A percentile compares a stretch with the other conserved stretches of the same genome.
Conservation (phyloP, 257 asterid genomes). For the Vinca minor region DNA sequence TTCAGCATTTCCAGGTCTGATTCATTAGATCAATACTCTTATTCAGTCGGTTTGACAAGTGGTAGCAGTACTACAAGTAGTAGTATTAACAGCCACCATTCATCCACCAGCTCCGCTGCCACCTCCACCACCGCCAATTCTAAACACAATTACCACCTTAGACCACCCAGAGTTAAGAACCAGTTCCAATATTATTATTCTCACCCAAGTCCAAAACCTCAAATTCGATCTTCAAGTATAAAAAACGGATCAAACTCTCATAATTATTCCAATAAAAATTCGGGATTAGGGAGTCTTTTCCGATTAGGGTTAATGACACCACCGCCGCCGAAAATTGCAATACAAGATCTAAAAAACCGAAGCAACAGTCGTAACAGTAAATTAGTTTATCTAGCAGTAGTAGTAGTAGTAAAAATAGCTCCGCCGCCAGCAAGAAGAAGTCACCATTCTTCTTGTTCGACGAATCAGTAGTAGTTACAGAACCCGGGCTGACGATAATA, state of each 20-base stretch:
- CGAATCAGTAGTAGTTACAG: too few relatives aligned
- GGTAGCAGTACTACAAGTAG: slow-evolving; percentile 65
- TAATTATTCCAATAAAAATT: slow-evolving; percentile 6
- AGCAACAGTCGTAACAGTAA: slow-evolving; percentile 39
- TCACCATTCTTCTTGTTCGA: slow-evolving; percentile 23
- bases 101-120: slow-evolving; percentile 23
- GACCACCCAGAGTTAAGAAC: too few relatives aligned
- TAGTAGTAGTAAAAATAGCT: not conserved
- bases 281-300: slow-evolving; percentile 43
- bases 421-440: slow-evolving; percentile 15
- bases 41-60: slow-evolving; percentile 41
- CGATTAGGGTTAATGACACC: slow-evolving; percentile 62
- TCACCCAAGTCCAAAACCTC: slow-evolving; percentile 88
- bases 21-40: slow-evolving; percentile 40
- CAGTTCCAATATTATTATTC: slow-evolving; percentile 54
- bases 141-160: too few relatives aligned
- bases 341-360: slow-evolving; percentile 44
- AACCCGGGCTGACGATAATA: too few relatives aligned
- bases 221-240: slow-evolving; percentile 28
- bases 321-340: slow-evolving; percentile 53
- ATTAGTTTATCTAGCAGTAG: slow-evolving; percentile 9
- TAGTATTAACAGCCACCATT: slow-evolving; percentile 44
- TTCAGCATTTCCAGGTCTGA: slow-evolving; percentile 38
- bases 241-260: too few relatives aligned
- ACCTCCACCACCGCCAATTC: too few relatives aligned